A percentile compares a stretch with the other conserved stretches of the same genome.
Evolutionary conservation across 495 filamentous ascomycete genomes (phyloP).

Genomic region (Tuber brumale): DNA sequence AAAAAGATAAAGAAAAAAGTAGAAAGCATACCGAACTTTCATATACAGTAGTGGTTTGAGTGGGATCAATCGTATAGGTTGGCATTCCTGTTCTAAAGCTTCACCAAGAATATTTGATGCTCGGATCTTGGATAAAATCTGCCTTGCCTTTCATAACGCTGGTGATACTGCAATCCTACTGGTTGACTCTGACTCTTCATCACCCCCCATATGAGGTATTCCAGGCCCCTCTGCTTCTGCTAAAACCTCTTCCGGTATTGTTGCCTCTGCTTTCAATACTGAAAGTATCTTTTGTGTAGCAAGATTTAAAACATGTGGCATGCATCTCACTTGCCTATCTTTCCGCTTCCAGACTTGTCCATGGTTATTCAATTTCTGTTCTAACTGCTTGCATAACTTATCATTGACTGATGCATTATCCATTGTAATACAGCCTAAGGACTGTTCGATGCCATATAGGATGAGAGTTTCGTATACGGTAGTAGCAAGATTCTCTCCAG

Average conservation of each 20-base stretch:
- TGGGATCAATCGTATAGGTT: not conserved
- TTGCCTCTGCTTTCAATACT: slow-evolving; percentile 1
- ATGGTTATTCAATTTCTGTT: not conserved
- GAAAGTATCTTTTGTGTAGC: slow-evolving; percentile 11
- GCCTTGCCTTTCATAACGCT: slow-evolving; percentile 7
- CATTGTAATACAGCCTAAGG: slow-evolving; percentile 13
- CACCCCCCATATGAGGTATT: too few species aligned
- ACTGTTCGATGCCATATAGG: slow-evolving; percentile 4
- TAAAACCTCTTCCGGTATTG: not conserved
- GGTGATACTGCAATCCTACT: not conserved
- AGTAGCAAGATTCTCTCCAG: slow-evolving; percentile 10
- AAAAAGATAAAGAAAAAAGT: not conserved
- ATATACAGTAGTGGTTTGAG: slow-evolving; percentile 16
- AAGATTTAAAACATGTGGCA: slow-evolving; percentile 22
- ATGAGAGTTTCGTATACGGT: not conserved
- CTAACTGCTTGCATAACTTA: not conserved
- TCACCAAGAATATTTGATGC: slow-evolving; percentile 8
- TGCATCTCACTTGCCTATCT: slow-evolving; percentile 14
- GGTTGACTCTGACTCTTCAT: too few species aligned
- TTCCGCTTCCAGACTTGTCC: slow-evolving; percentile 2
- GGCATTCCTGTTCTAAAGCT: slow-evolving; percentile 1
- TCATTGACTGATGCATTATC: slow-evolving; percentile 19
- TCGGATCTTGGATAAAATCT: slow-evolving; percentile 11
- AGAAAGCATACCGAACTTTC: slow-evolving; percentile 10
- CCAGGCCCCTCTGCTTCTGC: not conserved